A percentile compares a stretch with the other conserved stretches of the same genome.
These are phyloP conservation scores for Talaromyces sp. DNA, from an alignment of 2,329 filamentous ascomycete genomes.

Conservation along the genomic window DNA sequence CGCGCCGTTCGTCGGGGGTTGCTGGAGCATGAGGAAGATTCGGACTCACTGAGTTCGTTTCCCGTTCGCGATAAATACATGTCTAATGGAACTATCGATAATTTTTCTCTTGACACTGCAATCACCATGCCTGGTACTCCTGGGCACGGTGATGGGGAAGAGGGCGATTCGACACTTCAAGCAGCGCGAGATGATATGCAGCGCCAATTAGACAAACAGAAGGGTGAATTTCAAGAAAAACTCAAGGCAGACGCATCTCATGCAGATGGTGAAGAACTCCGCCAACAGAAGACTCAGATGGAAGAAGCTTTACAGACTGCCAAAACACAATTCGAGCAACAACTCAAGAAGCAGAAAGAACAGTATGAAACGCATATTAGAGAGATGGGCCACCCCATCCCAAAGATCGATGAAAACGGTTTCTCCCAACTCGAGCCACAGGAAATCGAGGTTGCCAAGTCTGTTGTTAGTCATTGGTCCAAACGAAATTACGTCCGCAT, in stretches of 20 bases:
- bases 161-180: conserved; percentile 57
- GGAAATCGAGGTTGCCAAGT: conserved; percentile 66
- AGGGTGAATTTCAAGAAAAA: conserved; percentile 74
- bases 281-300: conserved; percentile 78
- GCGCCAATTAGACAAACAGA: conserved; percentile 73
- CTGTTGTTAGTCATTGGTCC: conserved; percentile 69
- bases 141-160: conserved; percentile 62
- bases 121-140: conserved; percentile 94
- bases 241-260: conserved; percentile 67
- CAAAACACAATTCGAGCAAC: conserved; percentile 83
- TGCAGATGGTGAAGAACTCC: conserved; percentile 77
- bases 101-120: conserved; percentile 89
- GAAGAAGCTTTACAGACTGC: conserved; percentile 71
- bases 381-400: conserved; percentile 58
- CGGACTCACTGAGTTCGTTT: conserved; percentile 83
- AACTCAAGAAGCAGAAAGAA: conserved; percentile 76
- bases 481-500: conserved; percentile 84
- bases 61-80: conserved; percentile 90
- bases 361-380: conserved; percentile 81
- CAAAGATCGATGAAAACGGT: conserved; percentile 44
- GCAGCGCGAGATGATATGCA: conserved; percentile 80
- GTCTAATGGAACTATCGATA: conserved; percentile 90
- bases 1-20: conserved; percentile 75
- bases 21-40: conserved; percentile 64
- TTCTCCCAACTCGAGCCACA: conserved; percentile 58